These are phyloP conservation scores for Exidia glandulosa DNA, from an alignment of 768 basidiomycete species.

Conservation along the genomic window DNA sequence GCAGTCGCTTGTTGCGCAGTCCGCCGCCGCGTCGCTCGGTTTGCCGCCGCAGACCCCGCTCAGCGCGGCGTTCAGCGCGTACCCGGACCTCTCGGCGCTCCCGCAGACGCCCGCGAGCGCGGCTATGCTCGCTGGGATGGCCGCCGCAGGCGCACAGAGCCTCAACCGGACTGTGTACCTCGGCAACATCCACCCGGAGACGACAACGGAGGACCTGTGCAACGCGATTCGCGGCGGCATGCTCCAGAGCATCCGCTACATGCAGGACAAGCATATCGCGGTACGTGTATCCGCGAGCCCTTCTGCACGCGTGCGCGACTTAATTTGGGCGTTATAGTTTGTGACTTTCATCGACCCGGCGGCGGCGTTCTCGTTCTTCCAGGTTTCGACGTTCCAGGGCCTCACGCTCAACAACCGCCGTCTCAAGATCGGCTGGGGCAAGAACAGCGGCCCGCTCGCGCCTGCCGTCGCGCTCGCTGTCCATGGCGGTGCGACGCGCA, in stretches of 20 bases:
- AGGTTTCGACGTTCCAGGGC: constrained; percentile 82
- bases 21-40: constrained; percentile 26
- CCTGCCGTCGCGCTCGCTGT: constrained; percentile 81
- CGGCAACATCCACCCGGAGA: constrained; percentile 95
- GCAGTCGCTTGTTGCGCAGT: constrained; percentile 49
- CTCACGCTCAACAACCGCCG: constrained; percentile 87
- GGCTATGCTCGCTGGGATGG: constrained; percentile 14
- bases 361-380: constrained; percentile 89
- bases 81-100: constrained; percentile 30
- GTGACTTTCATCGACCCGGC: constrained; percentile 93
- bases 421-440: constrained; percentile 97
- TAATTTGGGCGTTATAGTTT: constrained; percentile 40
- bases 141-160: constrained; percentile 31
- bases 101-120: constrained; percentile 15
- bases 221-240: constrained; percentile 96
- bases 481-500: constrained; percentile 86
- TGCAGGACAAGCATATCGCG: constrained; percentile 96
- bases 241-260: constrained; percentile 86
- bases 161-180: constrained; percentile 92
- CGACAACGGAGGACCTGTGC: constrained; percentile 87
- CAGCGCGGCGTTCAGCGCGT: constrained; percentile 36
- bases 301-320: constrained; percentile 4
- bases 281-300: constrained; percentile 49
- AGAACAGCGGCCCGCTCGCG: constrained; percentile 80
- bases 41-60: constrained; percentile 9